Percentiles rank a stretch among this genome's conserved stretches.
Evolutionary conservation across 495 filamentous ascomycete species (phyloP).

Genomic region (Neurospora sp.): DNA sequence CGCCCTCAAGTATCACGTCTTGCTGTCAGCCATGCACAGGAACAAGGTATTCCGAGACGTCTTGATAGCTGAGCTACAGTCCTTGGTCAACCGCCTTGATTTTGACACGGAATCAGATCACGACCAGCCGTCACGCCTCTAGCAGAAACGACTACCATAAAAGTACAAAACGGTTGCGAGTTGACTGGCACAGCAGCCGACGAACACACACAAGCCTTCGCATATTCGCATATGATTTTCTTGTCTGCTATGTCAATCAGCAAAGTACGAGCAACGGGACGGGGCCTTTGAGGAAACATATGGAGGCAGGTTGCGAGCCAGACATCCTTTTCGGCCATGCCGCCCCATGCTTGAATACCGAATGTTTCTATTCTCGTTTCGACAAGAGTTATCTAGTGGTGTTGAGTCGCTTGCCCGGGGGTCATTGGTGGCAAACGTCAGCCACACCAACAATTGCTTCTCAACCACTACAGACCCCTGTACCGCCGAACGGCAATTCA

Average conservation of each 20-base stretch:
- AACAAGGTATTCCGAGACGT: neutral
- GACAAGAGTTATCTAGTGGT: neutral
- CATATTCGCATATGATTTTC: neutral
- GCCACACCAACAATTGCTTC: neutral
- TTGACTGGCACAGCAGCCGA: neutral
- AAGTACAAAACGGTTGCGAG: neutral
- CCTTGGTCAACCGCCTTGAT: neutral
- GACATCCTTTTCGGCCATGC: neutral
- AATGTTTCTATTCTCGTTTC: neutral
- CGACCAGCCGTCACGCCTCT: neutral
- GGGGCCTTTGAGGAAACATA: too few relatives aligned
- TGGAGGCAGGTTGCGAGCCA: neutral
- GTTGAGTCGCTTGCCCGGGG: neutral
- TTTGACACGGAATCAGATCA: neutral
- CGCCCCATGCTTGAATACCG: neutral
- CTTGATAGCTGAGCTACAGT: neutral
- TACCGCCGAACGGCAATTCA: neutral
- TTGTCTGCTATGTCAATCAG: neutral
- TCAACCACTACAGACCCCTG: neutral
- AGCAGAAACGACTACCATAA: neutral
- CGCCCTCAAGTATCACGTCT: slow-evolving; percentile 12
- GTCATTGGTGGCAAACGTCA: neutral
- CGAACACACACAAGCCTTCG: neutral
- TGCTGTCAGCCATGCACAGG: slow-evolving; percentile 1
- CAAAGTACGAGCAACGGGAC: too few relatives aligned